Conservation (phyloP, 1,139 yeast genomes). For the Pichia terricola region DNA sequence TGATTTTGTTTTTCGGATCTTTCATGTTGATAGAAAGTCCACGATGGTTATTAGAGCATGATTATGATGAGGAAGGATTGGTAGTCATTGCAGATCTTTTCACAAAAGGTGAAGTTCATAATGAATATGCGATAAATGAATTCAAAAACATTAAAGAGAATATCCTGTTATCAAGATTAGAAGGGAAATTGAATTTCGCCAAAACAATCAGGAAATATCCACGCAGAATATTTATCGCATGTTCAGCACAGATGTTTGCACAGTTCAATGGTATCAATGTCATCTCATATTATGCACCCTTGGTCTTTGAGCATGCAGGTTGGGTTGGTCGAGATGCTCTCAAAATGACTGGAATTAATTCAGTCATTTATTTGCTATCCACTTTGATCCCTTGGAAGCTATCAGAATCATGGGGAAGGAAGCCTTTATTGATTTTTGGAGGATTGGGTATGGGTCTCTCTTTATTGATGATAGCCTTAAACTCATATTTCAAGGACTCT, state of each 20-base stretch:
- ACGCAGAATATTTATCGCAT: slow-evolving; percentile 76
- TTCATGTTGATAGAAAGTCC: slow-evolving; percentile 80
- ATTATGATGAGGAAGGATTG: slow-evolving; percentile 82
- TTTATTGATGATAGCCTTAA: slow-evolving; percentile 38
- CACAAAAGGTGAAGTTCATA: slow-evolving; percentile 51
- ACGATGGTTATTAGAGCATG: slow-evolving; percentile 80
- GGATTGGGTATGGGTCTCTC: slow-evolving; percentile 72
- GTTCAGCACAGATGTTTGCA: slow-evolving; percentile 86
- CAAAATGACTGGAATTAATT: slow-evolving; percentile 87
- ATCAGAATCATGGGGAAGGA: slow-evolving; percentile 86
- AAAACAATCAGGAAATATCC: slow-evolving; percentile 66
- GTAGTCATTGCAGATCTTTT: slow-evolving; percentile 75
- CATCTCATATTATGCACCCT: slow-evolving; percentile 85
- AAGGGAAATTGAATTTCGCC: slow-evolving; percentile 63
- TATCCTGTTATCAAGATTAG: slow-evolving; percentile 67
- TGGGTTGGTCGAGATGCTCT: slow-evolving; percentile 86
- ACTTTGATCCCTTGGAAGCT: slow-evolving; percentile 89
- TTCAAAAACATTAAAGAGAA: slow-evolving; percentile 73
- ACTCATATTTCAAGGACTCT: slow-evolving; percentile 7
- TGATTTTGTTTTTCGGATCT: slow-evolving; percentile 59
- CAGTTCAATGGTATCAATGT: slow-evolving; percentile 91
- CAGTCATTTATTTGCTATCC: slow-evolving; percentile 60
- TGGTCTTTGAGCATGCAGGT: slow-evolving; percentile 91
- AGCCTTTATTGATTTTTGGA: slow-evolving; percentile 70
- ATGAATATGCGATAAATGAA: slow-evolving; percentile 52